These are phyloP conservation scores for Dunaliella salina DNA, from an alignment of 163 green algal species.

Conservation along the genomic window DNA sequence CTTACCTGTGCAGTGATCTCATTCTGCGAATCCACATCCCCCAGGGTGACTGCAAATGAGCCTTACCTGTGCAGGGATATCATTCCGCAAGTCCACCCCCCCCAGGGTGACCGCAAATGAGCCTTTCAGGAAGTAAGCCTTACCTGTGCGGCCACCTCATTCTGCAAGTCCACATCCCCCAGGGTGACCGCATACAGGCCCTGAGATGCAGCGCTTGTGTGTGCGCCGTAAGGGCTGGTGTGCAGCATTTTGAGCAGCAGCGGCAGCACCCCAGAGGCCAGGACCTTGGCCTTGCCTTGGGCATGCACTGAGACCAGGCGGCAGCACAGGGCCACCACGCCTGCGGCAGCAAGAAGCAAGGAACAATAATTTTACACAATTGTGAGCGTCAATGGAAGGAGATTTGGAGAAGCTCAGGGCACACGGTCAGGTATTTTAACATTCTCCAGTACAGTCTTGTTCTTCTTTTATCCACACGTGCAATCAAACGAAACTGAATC, in stretches of 20 bases:
- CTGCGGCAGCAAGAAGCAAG: not conserved
- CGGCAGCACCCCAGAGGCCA: constrained; percentile 26
- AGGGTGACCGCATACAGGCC: constrained; percentile 25
- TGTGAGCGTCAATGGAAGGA: too few species aligned
- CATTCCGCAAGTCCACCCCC: constrained; percentile 35
- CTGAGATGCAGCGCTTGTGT: constrained; percentile 15
- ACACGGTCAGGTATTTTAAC: too few species aligned
- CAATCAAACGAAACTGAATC: too few species aligned
- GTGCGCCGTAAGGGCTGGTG: not conserved
- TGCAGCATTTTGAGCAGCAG: constrained; percentile 40
- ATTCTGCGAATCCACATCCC: constrained; percentile 34
- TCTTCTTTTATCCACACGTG: too few species aligned
- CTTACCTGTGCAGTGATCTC: constrained; percentile 21
- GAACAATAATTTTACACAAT: too few species aligned
- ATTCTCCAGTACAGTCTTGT: too few species aligned
- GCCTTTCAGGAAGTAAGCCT: constrained; percentile 13
- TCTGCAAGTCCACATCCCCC: constrained; percentile 32
- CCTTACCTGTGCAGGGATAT: constrained; percentile 19
- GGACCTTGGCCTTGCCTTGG: constrained; percentile 13
- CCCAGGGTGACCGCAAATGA: constrained; percentile 22
- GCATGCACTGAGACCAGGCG: constrained; percentile 14
- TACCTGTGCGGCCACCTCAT: constrained; percentile 33
- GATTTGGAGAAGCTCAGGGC: too few species aligned
- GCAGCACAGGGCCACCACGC: constrained; percentile 4
- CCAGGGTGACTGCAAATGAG: constrained; percentile 22